Evolutionary conservation across 2,329 filamentous ascomycete genomes (phyloP), one percentile per base, ranked within the genome.

Genomic region (Alternaria ethzedia): DNA sequence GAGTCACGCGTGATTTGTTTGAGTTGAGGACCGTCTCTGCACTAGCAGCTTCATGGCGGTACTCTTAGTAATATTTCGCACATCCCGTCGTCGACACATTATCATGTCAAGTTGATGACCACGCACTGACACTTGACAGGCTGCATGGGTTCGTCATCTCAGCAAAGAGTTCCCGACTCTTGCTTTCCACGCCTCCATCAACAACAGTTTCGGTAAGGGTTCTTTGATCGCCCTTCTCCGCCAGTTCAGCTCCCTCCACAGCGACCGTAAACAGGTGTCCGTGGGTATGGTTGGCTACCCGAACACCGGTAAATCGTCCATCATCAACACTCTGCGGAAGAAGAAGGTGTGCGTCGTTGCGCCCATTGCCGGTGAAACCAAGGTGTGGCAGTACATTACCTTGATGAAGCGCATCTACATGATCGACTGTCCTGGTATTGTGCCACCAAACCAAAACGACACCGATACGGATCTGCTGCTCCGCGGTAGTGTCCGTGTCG

Each of bases 61-160:
- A 86, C 92, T 98, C 96, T 97, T 99, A 99, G 96, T 98, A 91
- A 93, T 91, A 92, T 92, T 91, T 91, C 94, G 95, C 88, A 99
- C 91, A 94, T 89, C 72, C 73, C 66, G 64, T 74, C 76, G 69
- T 71, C 65, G 70, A 58, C 23, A 30, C 5, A 30, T 5, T 64
- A 65, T 72, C 76, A 70, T 61, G n/a, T 43, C 51, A 59, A 43
- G 54, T 62, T 28, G 26, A 65, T 49, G 63, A 52, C 59, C 17
- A 45, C 71, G 49, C 49, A 71, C 73, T 77, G 74, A 78, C 68
- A 51, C 57, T 45, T 25, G 51, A 67, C 79, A 98, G 96, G 95
- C 96, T 75, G 89, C 91, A 64, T 99, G 96, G 96, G 95, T 99
- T 57, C 90, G 93, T 69, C 83, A 88, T 57, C 85, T 99, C 0